Evolutionary conservation across 331 rosid genomes (phyloP).

Genomic region (Prunus yedoensis): DNA sequence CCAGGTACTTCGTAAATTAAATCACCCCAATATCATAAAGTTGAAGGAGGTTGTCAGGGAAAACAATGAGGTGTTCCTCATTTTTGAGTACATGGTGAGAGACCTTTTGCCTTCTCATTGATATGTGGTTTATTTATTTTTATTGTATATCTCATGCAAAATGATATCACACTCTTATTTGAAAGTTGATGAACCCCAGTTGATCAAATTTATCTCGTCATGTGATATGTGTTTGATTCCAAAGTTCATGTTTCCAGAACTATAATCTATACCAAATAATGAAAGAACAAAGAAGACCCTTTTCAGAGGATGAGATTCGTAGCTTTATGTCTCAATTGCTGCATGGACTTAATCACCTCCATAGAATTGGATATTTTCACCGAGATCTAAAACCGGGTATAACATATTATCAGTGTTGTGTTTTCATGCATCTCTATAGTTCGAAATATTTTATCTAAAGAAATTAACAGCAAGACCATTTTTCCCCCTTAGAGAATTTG

Average conservation of each 20-base stretch:
- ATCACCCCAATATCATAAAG: slow-evolving; percentile 78
- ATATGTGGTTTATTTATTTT: background rate
- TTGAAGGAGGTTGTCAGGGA: slow-evolving; percentile 75
- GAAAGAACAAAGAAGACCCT: slow-evolving; percentile 65
- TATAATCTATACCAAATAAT: slow-evolving; percentile 77
- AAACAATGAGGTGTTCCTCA: slow-evolving; percentile 70
- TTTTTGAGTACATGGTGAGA: slow-evolving; percentile 82
- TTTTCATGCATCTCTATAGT: slow-evolving; percentile 14
- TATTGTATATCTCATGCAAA: background rate
- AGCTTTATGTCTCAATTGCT: slow-evolving; percentile 68
- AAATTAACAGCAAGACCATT: slow-evolving; percentile 9
- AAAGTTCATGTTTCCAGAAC: slow-evolving; percentile 48
- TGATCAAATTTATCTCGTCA: background rate
- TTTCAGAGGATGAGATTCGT: slow-evolving; percentile 71
- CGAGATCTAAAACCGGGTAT: slow-evolving; percentile 88
- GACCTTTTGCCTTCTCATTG: slow-evolving; percentile 14
- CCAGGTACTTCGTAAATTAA: slow-evolving; percentile 72
- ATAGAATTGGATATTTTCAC: slow-evolving; percentile 74
- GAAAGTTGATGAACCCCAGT: slow-evolving; percentile 23
- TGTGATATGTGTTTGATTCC: slow-evolving; percentile 31
- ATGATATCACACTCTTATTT: background rate
- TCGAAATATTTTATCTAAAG: slow-evolving; percentile 12
- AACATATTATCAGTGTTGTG: slow-evolving; percentile 17
- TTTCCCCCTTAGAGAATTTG: slow-evolving; percentile 58
- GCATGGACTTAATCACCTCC: slow-evolving; percentile 71